Conservation (phyloP, 352 stramenopile genomes). For the Thalassiosira mediterranea region DNA sequence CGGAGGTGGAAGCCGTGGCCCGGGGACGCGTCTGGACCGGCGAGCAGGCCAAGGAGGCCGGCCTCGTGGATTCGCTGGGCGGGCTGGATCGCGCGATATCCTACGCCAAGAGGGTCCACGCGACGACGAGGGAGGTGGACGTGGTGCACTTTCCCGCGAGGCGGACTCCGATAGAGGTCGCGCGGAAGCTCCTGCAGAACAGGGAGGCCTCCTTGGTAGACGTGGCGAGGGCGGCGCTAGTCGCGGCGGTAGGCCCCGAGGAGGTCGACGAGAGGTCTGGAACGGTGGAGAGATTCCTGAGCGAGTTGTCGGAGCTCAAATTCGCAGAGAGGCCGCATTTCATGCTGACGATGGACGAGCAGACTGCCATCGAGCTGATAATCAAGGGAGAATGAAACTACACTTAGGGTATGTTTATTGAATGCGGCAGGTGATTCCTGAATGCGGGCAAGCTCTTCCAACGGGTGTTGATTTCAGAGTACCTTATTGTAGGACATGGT, state of each 20-base stretch:
- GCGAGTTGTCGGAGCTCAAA: conserved; percentile 18
- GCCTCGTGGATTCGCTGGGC: conserved; percentile 76
- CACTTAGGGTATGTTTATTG: too few relatives aligned
- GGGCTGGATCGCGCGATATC: conserved; percentile 73
- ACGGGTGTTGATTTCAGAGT: too few relatives aligned
- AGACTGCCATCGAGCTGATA: conserved; percentile 52
- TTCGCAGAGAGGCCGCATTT: conserved; percentile 42
- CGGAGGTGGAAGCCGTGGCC: conserved; percentile 67
- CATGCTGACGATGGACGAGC: conserved; percentile 65
- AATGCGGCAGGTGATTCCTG: too few relatives aligned
- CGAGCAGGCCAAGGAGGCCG: conserved; percentile 69
- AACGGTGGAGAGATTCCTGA: conserved; percentile 9
- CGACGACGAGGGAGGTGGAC: conserved; percentile 20
- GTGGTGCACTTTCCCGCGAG: conserved; percentile 52
- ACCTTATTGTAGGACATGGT: too few relatives aligned
- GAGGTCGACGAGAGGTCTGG: background rate
- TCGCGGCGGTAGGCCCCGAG: background rate
- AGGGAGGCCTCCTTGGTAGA: background rate
- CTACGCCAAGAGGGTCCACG: conserved; percentile 65
- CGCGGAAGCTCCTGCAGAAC: conserved; percentile 21
- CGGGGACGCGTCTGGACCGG: conserved; percentile 81
- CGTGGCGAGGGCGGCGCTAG: conserved; percentile 3
- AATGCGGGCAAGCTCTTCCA: too few relatives aligned
- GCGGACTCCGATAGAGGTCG: too few relatives aligned
- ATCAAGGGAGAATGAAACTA: conserved; percentile 30